Conservation (phyloP, 2,329 filamentous ascomycete species). For the Stemphylium vesicarium region DNA sequence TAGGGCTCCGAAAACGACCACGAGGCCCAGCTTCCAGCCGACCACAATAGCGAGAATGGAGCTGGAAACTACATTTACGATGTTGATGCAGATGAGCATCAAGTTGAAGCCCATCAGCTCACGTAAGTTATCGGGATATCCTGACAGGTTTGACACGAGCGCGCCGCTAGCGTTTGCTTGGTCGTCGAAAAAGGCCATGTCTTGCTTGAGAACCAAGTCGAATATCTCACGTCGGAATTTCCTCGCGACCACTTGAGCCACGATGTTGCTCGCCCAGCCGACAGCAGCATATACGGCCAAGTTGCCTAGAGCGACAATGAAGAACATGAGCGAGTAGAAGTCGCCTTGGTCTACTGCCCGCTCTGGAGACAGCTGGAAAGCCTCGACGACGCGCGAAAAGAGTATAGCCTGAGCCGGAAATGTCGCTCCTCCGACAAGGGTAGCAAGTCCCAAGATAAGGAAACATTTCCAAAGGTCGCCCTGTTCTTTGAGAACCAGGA, state of each 20-base stretch:
- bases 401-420: slow-evolving; percentile 58
- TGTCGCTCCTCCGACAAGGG: slow-evolving; percentile 49
- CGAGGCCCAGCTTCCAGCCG: slow-evolving; percentile 86
- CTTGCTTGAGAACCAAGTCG: slow-evolving; percentile 86
- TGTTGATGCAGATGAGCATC: slow-evolving; percentile 81
- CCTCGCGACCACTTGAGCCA: slow-evolving; percentile 50
- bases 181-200: slow-evolving; percentile 88
- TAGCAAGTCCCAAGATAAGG: slow-evolving; percentile 34
- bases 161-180: slow-evolving; percentile 90
- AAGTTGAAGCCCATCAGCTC: slow-evolving; percentile 88
- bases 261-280: slow-evolving; percentile 54
- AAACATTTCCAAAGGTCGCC: slow-evolving; percentile 49
- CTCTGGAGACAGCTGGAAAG: slow-evolving; percentile 53
- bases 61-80: slow-evolving; percentile 78
- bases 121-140: slow-evolving; percentile 83
- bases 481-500: slow-evolving; percentile 39
- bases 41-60: slow-evolving; percentile 73
- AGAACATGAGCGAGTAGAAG: slow-evolving; percentile 64
- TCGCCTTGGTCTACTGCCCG: slow-evolving; percentile 52
- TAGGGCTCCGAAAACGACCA: slow-evolving; percentile 69
- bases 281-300: slow-evolving; percentile 54
- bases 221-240: slow-evolving; percentile 66
- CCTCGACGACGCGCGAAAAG: slow-evolving; percentile 57
- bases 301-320: slow-evolving; percentile 59
- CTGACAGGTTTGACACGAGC: slow-evolving; percentile 69